Evolutionary conservation across 441 rosid genomes (phyloP), one percentile per base, ranked within the genome.

Genomic region (Aleurites moluccanus): DNA sequence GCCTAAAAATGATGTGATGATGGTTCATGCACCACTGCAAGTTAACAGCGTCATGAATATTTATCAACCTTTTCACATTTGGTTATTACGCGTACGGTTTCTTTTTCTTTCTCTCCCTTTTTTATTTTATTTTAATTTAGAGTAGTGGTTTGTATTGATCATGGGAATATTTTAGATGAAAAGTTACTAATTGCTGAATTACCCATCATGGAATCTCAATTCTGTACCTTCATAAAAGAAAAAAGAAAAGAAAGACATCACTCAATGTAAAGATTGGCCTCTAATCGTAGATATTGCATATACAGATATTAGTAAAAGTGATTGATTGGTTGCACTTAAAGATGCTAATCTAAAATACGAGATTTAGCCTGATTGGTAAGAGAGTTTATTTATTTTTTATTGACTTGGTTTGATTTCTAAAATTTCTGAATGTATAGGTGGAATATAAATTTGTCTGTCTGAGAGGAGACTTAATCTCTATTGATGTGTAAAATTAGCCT

Each of bases 51-150:
- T 44, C 69, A 21, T 23, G 8, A 66, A 45, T 25, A 66, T 14
- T 6, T 44, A 25, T 23, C 56, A 45, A 23, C 38, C 35, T 44
- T 23, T 66, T 66, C 70, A 66, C 52, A 45, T 66, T 66, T 64
- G 47, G 67, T 59, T 59, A 0, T 64, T 18, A 33, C 11, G n/a
- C 0, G 8, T 38, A 38, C 8, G 7, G n/a, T 60, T 61, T 8
- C 25, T 30, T 18, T 62, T 15, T 5, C 1, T 63, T 35, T 33
- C 11, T 40, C 4, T 13, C 3, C 40, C 6, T 1, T 38, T 38
- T 0, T 38, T 38, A n/a, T 38, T 38, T 38, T 38, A 8, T 38
- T 38, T 38, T 38, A 38, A 38, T 38, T 38, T 38, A 38, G 40
- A 38, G 6, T 38, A 9, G 40, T 6, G 6, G 40, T 38, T n/a